Percentiles rank a stretch among this genome's conserved stretches.
These are phyloP conservation scores for Coprinopsis cinerea DNA, from an alignment of 768 basidiomycete species.

Conservation along the genomic window DNA sequence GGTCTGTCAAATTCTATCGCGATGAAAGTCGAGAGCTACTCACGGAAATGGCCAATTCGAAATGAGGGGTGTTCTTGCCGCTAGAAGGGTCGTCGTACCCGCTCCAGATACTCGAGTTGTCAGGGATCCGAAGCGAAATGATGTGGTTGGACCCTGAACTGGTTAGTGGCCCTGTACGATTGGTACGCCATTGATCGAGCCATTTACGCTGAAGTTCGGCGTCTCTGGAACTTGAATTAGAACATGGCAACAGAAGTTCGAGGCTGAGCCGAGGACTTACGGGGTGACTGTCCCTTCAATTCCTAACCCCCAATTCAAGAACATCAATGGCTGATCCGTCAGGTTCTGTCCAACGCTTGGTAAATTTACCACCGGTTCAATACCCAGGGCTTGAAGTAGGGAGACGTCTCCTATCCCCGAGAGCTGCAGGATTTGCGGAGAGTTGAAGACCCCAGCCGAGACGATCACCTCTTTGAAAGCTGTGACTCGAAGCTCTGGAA, in stretches of 20 bases:
- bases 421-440: slow-evolving; percentile 18
- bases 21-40: slow-evolving; percentile 7
- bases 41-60: slow-evolving; percentile 24
- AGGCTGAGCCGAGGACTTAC: no score
- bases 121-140: slow-evolving; percentile 24
- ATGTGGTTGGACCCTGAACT: slow-evolving; percentile 17
- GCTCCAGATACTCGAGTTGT: slow-evolving; percentile 13
- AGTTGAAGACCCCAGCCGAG: slow-evolving; percentile 17
- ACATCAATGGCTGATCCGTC: slow-evolving; percentile 16
- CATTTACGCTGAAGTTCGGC: slow-evolving; percentile 3
- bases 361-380: slow-evolving; percentile 14
- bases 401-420: slow-evolving; percentile 18
- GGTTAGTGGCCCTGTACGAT: slow-evolving; percentile 18
- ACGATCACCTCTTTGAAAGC: slow-evolving; percentile 48
- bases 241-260: no score
- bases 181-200: slow-evolving; percentile 7
- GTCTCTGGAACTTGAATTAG: no score
- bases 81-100: slow-evolving; percentile 22
- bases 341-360: slow-evolving; percentile 20
- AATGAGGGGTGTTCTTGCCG: slow-evolving; percentile 24
- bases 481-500: slow-evolving; percentile 18
- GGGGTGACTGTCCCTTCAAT: slow-evolving; percentile 8
- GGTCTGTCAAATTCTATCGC: background rate
- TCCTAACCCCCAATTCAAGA: slow-evolving; percentile 13
- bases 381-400: slow-evolving; percentile 12